Conservation (phyloP, 371 early-diverging fungal species). For the Mucor racemosus region DNA sequence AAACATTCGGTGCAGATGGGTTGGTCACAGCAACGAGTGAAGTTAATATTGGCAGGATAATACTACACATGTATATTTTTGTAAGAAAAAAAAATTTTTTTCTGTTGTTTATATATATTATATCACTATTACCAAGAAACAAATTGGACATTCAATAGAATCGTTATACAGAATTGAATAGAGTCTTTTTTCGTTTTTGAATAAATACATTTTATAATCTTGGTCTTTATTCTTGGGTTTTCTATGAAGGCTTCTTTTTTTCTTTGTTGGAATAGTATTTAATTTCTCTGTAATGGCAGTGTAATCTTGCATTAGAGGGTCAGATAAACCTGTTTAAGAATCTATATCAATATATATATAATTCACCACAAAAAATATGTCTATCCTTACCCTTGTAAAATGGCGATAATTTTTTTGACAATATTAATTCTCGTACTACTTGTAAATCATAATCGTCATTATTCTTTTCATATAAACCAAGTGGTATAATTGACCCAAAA, state of each 20-base stretch:
- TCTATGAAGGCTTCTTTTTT: not conserved
- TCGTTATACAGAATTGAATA: conserved; percentile 53
- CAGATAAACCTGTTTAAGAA: conserved; percentile 1
- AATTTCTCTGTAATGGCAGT: not conserved
- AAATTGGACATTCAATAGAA: conserved; percentile 92
- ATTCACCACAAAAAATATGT: not conserved
- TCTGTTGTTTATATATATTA: not conserved
- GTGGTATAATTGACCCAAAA: conserved; percentile 20
- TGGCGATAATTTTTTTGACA: conserved; percentile 16
- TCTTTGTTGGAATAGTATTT: not conserved
- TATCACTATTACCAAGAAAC: conserved; percentile 77
- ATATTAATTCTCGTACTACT: conserved; percentile 19
- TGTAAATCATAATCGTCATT: conserved; percentile 17
- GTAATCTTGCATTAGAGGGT: conserved; percentile 3
- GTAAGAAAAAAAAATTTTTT: not conserved
- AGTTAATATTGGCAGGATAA: conserved; percentile 91
- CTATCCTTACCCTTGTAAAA: conserved; percentile 21
- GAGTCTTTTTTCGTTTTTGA: conserved; percentile 6
- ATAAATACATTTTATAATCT: conserved; percentile 9
- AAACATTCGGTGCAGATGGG: conserved; percentile 97
- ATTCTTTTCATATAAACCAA: conserved; percentile 15
- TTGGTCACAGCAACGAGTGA: conserved; percentile 90
- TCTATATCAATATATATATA: too few species aligned
- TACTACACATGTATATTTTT: conserved; percentile 64
- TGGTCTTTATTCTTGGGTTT: not conserved